Base-by-base conservation (phyloP, 2,329 filamentous ascomycete genomes). In the Claviceps maximensis region DNA sequence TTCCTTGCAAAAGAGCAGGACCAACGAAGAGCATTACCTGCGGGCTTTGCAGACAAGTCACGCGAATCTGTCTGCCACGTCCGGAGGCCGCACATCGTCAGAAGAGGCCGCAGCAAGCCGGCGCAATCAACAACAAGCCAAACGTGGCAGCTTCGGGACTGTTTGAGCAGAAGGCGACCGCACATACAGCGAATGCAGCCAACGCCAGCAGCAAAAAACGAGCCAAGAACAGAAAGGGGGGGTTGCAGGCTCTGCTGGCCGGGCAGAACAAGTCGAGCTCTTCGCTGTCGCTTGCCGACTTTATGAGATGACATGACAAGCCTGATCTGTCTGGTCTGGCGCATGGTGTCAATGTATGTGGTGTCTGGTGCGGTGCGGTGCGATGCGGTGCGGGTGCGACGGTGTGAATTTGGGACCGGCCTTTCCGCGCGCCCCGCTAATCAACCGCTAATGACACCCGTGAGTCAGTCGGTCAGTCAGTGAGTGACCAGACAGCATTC, bases 131-230 rank as follows among this genome's bases (percentile, higher is more conserved):
- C 38, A 47, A 58, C 36, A 47, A 57, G 33, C 41, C 33, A 12
- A 23, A 51, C 19, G 46, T 45, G 21, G 15, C 15, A 19, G 29
- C 15, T 8, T 17, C 42, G 9, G 42, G 15, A 45, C 21, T 51
- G n/a, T 47, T 55, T 12, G 60, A 60, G 61, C 42, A 49, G 31
- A 60, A 65, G 55, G 59, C 55, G 17, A 70, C 41, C 8, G 41
- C 41, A 10, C 7, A 33, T 3, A 12, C 73, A 2, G 68, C 48
- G 9, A 47, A 33, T 74, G 6, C 33, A 17, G 33, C 33, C 36
- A 82, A 78, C 61, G 74, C 78, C 8, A 79, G 68, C 66, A 83
- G 78, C 68, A 83, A 80, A 67, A 84, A 83, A 68, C 73, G 81
- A 49, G 78, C 82, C 33, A 85, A 82, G 67, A 77, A 71, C 56